Percentiles rank a stretch among this genome's conserved stretches.
Evolutionary conservation across 1,284 basidiomycete genomes (phyloP).

Genomic region (Cronartium ribicola): DNA sequence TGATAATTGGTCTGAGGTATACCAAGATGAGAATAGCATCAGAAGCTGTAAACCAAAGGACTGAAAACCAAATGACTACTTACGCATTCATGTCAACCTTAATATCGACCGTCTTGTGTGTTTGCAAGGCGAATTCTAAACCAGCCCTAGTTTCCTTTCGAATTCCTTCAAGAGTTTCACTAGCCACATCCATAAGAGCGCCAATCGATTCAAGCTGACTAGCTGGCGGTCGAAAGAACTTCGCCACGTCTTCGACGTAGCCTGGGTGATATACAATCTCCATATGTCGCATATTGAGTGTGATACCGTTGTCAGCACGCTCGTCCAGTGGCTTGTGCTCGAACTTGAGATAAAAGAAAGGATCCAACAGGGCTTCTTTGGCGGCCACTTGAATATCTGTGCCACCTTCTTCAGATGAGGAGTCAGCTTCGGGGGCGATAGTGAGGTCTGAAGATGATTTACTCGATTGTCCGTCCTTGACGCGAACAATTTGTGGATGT

Average conservation of each 20-base stretch:
- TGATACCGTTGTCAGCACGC: slow-evolving; percentile 84
- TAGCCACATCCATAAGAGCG: slow-evolving; percentile 68
- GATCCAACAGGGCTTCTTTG: slow-evolving; percentile 55
- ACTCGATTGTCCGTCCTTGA: slow-evolving; percentile 61
- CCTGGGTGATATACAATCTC: slow-evolving; percentile 96
- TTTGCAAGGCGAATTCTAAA: slow-evolving; percentile 85
- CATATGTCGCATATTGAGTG: slow-evolving; percentile 88
- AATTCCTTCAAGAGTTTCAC: slow-evolving; percentile 87
- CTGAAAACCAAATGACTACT: slow-evolving; percentile 11
- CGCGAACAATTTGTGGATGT: slow-evolving; percentile 88
- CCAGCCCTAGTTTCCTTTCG: slow-evolving; percentile 93
- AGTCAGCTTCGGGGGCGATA: slow-evolving; percentile 46
- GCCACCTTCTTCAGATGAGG: slow-evolving; percentile 48
- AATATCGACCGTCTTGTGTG: slow-evolving; percentile 91
- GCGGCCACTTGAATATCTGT: slow-evolving; percentile 45
- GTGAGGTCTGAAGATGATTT: slow-evolving; percentile 47
- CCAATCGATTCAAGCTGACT: slow-evolving; percentile 92
- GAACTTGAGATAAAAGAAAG: slow-evolving; percentile 89
- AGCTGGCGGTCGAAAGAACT: slow-evolving; percentile 90
- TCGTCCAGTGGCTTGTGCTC: slow-evolving; percentile 91
- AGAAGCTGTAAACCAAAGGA: background rate
- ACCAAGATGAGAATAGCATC: slow-evolving; percentile 3
- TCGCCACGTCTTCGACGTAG: slow-evolving; percentile 86
- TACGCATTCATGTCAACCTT: slow-evolving; percentile 89
- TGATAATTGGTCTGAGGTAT: slow-evolving; percentile 69